These are phyloP conservation scores for Sphaerosporella brunnea DNA, from an alignment of 495 filamentous ascomycete genomes.

Conservation along the genomic window DNA sequence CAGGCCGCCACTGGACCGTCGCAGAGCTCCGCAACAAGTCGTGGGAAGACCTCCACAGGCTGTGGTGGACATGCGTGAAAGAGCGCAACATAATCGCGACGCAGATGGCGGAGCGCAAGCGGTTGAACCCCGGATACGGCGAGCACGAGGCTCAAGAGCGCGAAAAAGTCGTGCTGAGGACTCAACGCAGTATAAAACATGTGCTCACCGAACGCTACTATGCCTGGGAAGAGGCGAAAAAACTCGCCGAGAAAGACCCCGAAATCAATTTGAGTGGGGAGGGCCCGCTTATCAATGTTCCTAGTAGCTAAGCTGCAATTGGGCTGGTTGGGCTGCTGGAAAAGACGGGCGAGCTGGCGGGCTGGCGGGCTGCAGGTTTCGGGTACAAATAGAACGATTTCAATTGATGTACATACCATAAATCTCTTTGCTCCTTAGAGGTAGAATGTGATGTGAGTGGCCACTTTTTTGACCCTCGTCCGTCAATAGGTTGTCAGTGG, in stretches of 20 bases:
- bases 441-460: too few relatives aligned
- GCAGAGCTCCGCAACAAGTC: slow-evolving; percentile 74
- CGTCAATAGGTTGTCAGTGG: too few relatives aligned
- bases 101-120: slow-evolving; percentile 43
- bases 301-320: too few relatives aligned
- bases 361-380: too few relatives aligned
- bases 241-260: slow-evolving; percentile 47
- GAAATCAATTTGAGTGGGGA: slow-evolving; percentile 41
- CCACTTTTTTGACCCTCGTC: too few relatives aligned
- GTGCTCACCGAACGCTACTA: slow-evolving; percentile 76
- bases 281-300: slow-evolving; percentile 30
- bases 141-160: slow-evolving; percentile 42
- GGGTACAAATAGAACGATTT: too few relatives aligned
- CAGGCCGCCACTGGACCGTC: slow-evolving; percentile 67
- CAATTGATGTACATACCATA: too few relatives aligned
- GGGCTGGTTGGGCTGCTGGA: too few relatives aligned
- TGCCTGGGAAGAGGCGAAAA: slow-evolving; percentile 67
- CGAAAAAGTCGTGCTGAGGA: slow-evolving; percentile 40
- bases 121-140: slow-evolving; percentile 50
- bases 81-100: slow-evolving; percentile 87
- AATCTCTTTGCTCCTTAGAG: too few relatives aligned
- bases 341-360: too few relatives aligned
- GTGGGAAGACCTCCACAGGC: slow-evolving; percentile 78
- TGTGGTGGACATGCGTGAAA: slow-evolving; percentile 93
- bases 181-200: slow-evolving; percentile 59